Conservation (phyloP, 768 basidiomycete genomes). For the Serendipita indica region DNA sequence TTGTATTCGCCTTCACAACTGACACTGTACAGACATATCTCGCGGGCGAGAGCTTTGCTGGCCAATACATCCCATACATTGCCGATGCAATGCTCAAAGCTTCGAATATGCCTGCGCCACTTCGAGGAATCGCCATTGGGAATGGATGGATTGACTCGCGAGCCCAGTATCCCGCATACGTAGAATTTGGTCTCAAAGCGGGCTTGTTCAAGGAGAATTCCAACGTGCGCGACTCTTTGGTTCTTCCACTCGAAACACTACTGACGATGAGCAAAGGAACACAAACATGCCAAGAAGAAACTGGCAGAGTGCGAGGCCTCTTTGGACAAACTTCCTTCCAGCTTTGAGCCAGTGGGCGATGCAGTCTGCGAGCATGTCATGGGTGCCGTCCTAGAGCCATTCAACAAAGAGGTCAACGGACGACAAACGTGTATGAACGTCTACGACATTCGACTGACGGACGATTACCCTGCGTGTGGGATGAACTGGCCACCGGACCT, state of each 20-base stretch:
- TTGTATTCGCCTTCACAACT: constrained; percentile 6
- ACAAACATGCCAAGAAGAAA: constrained; percentile 39
- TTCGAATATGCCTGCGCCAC: constrained; percentile 40
- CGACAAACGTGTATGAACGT: constrained; percentile 75
- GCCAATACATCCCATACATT: constrained; percentile 95
- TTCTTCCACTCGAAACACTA: background rate
- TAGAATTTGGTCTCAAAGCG: constrained; percentile 71
- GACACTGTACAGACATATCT: constrained; percentile 63
- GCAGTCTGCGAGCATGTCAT: constrained; percentile 12
- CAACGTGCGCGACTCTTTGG: constrained; percentile 31
- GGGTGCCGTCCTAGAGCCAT: background rate
- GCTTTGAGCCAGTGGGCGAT: constrained; percentile 3
- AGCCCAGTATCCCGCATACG: constrained; percentile 76
- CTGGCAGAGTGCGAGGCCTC: constrained; percentile 45
- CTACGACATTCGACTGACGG: constrained; percentile 87
- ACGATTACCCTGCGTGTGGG: constrained; percentile 74
- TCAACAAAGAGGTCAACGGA: constrained; percentile 27
- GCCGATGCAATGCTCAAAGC: constrained; percentile 57
- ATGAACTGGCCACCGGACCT: constrained; percentile 97
- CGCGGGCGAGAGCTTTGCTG: constrained; percentile 92
- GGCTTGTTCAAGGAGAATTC: constrained; percentile 61
- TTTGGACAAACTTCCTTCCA: constrained; percentile 22
- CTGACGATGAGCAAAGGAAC: constrained; percentile 30
- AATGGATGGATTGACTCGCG: constrained; percentile 96
- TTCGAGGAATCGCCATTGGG: constrained; percentile 79